Base-by-base conservation (phyloP, 192 early-diverging fungal genomes). In the Backusella luteola region DNA sequence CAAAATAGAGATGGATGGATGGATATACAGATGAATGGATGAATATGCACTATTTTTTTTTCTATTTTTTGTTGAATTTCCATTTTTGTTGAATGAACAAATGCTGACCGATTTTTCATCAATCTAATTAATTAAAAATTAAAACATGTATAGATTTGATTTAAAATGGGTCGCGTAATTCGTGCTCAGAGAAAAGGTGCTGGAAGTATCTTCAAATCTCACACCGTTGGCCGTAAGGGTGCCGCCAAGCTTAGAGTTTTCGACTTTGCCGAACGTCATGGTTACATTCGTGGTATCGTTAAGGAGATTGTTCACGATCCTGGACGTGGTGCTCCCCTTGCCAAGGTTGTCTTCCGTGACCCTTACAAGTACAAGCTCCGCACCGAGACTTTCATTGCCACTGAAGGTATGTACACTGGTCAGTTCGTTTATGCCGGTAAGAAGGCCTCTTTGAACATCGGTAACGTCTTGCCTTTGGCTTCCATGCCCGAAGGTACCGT, bases 251-350 rank as follows among this genome's bases (percentile, higher is more conserved):
- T 94, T 87, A 92, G 98, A 79, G 83, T 95, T 74, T 84, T 96
- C 74, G 98, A 99, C 89, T 99, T 89, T 84, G 91, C 97, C 78
- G 98, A 99, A 89, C 92, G 96, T 83, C 89, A 97, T 84, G 97
- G 97, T 78, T 99, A 98, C 91, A 91, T 98, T 84, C 94, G 96
- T 73, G 97, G 97, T 80, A 87, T 98, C 79, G 94, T 99, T 85
- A 97, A 96, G 92, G 96, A 98, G 89, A 98, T 99, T 85, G 91
- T 99, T 87, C 98, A 99, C 90, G 96, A 98, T 82, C 93, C 96
- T 80, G 96, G 96, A 85, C 93, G 96, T 90, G 96, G 96, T 85
- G 96, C 96, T 78, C 96, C 96, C 69, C 93, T 98, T 70, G 97
- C 96, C 87, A 93, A 93, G 88, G 76, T 81, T 66, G 79, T 76